phyloP scores from a whole-genome alignment of 495 filamentous ascomycete genomes.

The Beverwykella pulmonaria region DNA sequence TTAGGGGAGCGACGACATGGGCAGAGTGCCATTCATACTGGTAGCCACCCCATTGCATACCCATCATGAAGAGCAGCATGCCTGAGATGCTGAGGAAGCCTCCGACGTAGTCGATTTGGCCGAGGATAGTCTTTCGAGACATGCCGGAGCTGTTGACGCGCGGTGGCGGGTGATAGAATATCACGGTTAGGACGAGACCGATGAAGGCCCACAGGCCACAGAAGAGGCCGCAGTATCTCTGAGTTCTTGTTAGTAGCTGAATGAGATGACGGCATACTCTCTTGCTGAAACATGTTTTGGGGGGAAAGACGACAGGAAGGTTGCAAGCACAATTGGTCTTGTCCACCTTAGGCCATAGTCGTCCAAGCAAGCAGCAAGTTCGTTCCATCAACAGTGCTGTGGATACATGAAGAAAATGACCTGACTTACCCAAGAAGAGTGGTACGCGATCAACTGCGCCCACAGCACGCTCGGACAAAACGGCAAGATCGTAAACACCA shows the following conservation, averaged over 20 bases:
- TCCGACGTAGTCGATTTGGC: conserved; percentile 66
- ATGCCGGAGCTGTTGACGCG: conserved; percentile 58
- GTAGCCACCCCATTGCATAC: conserved; percentile 71
- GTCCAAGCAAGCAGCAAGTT: no score
- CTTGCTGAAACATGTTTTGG: no score
- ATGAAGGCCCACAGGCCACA: conserved; percentile 63
- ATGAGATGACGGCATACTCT: no score
- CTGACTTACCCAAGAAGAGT: conserved; percentile 54
- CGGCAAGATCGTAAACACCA: conserved; percentile 70
- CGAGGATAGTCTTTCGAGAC: conserved; percentile 55
- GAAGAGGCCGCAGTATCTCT: conserved; percentile 63
- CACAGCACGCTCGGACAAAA: conserved; percentile 70
- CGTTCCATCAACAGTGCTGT: no score
- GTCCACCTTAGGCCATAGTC: no score
- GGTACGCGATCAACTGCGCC: conserved; percentile 66
- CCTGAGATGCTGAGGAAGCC: conserved; percentile 68
- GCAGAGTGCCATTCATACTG: conserved; percentile 44
- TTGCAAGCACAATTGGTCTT: no score
- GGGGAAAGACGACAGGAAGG: no score
- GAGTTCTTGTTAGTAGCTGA: background rate
- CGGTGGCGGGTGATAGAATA: conserved; percentile 70
- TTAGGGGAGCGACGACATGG: conserved; percentile 39
- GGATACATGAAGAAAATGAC: no score
- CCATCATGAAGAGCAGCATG: conserved; percentile 66
- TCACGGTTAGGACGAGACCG: conserved; percentile 60